Evolutionary conservation across 768 basidiomycete genomes (phyloP).

Genomic region (Boletus reticulatus): DNA sequence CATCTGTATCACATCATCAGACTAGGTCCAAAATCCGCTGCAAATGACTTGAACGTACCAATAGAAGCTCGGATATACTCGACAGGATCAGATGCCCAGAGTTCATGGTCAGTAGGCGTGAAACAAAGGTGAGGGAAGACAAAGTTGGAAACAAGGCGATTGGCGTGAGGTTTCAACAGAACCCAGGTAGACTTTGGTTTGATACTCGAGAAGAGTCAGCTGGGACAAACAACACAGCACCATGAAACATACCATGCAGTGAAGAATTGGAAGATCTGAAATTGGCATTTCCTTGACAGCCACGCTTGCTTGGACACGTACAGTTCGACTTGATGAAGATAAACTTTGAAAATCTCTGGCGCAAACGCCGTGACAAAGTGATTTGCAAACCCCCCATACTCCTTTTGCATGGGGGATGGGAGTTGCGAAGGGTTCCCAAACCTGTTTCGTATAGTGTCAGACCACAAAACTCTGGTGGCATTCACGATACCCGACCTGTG

Average conservation of each 20-base stretch:
- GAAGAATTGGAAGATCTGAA: slow-evolving; percentile 82
- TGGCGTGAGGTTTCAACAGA: slow-evolving; percentile 81
- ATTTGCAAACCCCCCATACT: slow-evolving; percentile 69
- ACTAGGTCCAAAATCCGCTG: neutral
- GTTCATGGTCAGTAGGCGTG: slow-evolving; percentile 58
- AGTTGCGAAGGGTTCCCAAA: slow-evolving; percentile 90
- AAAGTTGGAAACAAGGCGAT: slow-evolving; percentile 74
- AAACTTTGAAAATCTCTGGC: slow-evolving; percentile 83
- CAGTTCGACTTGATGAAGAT: slow-evolving; percentile 62
- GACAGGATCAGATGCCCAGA: slow-evolving; percentile 81
- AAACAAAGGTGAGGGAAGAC: slow-evolving; percentile 88
- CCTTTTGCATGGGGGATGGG: slow-evolving; percentile 63
- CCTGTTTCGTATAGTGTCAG: slow-evolving; percentile 33
- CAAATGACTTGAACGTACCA: slow-evolving; percentile 43
- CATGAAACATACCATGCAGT: slow-evolving; percentile 69
- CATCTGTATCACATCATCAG: slow-evolving; percentile 49
- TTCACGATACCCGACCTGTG: slow-evolving; percentile 46
- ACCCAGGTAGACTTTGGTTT: slow-evolving; percentile 93
- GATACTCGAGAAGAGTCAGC: slow-evolving; percentile 50
- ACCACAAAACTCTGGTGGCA: neutral
- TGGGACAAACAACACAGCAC: neutral
- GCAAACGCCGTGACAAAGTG: slow-evolving; percentile 79
- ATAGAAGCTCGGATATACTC: slow-evolving; percentile 77
- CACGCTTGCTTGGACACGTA: slow-evolving; percentile 73
- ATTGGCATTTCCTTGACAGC: slow-evolving; percentile 82